These are phyloP conservation scores for Candida ovalis DNA, from an alignment of 805 yeast genomes.

Conservation along the genomic window DNA sequence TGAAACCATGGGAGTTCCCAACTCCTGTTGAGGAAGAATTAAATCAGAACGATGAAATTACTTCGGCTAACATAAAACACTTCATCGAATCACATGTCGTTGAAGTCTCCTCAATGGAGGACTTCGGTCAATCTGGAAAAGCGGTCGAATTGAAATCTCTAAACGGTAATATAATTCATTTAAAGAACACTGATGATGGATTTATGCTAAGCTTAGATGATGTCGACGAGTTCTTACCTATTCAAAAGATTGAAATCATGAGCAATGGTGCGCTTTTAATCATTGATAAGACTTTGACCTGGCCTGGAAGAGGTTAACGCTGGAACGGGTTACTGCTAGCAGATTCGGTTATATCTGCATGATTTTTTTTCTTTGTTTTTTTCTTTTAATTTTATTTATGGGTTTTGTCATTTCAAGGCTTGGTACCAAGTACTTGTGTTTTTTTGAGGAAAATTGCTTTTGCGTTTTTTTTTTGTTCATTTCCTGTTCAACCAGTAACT, in stretches of 20 bases:
- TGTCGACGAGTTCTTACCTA: conserved; percentile 33
- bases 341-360: not conserved
- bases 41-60: conserved; percentile 44
- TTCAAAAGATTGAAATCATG: conserved; percentile 33
- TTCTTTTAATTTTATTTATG: conserved; percentile 2
- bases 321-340: too few species aligned
- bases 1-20: conserved; percentile 87
- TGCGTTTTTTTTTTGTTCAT: too few species aligned
- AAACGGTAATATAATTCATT: conserved; percentile 33
- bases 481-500: too few species aligned
- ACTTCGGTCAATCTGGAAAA: conserved; percentile 14
- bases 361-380: not conserved
- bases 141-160: conserved; percentile 24
- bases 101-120: conserved; percentile 22
- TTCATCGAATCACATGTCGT: conserved; percentile 67
- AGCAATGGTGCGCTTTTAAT: conserved; percentile 45
- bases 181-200: conserved; percentile 35
- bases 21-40: conserved; percentile 37
- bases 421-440: too few species aligned
- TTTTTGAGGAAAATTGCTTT: too few species aligned
- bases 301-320: conserved; percentile 30
- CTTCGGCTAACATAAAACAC: conserved; percentile 47
- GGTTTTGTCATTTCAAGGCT: too few species aligned
- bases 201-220: conserved; percentile 32
- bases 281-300: conserved; percentile 33